Evolutionary conservation across 192 early-diverging fungal genomes (phyloP).

Genomic region (Linnemannia elongata): DNA sequence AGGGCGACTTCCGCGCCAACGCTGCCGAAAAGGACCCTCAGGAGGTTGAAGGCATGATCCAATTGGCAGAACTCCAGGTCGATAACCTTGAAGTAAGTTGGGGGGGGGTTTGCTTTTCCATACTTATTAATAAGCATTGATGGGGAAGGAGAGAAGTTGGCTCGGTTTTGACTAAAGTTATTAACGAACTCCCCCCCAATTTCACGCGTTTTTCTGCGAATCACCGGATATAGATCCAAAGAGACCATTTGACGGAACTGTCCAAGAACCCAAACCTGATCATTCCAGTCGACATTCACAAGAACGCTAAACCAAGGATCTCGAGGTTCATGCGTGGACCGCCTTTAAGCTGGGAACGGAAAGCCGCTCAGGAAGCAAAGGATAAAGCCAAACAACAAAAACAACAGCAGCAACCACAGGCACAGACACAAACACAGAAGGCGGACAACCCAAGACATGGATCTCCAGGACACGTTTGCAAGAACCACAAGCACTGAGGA

Average conservation of each 20-base stretch:
- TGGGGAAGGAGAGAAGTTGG: too few relatives aligned
- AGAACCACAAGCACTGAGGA: slow-evolving; percentile 44
- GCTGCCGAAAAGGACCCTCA: slow-evolving; percentile 35
- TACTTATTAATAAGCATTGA: background rate
- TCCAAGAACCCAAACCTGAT: slow-evolving; percentile 54
- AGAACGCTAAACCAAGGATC: slow-evolving; percentile 48
- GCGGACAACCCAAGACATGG: slow-evolving; percentile 32
- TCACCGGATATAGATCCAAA: slow-evolving; percentile 32
- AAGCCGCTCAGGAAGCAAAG: slow-evolving; percentile 43
- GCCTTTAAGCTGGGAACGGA: slow-evolving; percentile 52
- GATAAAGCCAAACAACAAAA: slow-evolving; percentile 28
- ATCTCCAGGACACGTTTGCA: slow-evolving; percentile 35
- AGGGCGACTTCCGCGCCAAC: slow-evolving; percentile 43
- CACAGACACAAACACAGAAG: background rate
- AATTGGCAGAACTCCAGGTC: slow-evolving; percentile 49
- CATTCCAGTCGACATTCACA: slow-evolving; percentile 54
- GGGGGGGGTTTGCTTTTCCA: background rate
- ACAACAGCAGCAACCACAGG: slow-evolving; percentile 7
- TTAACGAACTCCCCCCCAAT: too few relatives aligned
- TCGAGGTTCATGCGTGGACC: slow-evolving; percentile 52
- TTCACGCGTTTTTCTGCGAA: too few relatives aligned
- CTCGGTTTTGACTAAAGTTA: background rate
- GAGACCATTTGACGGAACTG: slow-evolving; percentile 47
- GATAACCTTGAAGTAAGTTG: slow-evolving; percentile 44
- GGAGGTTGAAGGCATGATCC: slow-evolving; percentile 49